A percentile compares a stretch with the other conserved stretches of the same genome.
Conservation (phyloP, 768 basidiomycete genomes). For the button mushroom (Agaricus bisporus) region DNA sequence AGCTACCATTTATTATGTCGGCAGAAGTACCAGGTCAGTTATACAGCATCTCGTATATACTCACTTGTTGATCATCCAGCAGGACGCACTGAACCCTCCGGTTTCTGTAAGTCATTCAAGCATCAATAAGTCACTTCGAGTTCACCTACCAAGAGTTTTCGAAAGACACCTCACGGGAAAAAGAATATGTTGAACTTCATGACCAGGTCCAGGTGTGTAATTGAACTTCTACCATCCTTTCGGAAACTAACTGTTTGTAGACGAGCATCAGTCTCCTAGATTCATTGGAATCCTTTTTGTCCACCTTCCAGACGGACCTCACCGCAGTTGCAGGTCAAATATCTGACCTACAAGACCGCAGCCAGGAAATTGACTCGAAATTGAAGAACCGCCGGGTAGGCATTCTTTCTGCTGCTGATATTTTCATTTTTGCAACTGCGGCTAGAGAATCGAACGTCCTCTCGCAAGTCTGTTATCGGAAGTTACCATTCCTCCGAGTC, state of each 20-base stretch:
- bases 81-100: not conserved
- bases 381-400: constrained; percentile 80
- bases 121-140: not conserved
- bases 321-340: constrained; percentile 95
- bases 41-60: not conserved
- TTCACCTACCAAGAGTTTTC: not conserved
- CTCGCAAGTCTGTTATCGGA: constrained; percentile 75
- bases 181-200: constrained; percentile 83
- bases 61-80: not conserved
- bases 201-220: constrained; percentile 75
- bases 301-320: constrained; percentile 92
- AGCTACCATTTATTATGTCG: not conserved
- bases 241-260: constrained; percentile 33
- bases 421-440: not conserved
- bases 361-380: constrained; percentile 84
- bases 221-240: not conserved
- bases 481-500: constrained; percentile 74
- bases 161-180: constrained; percentile 22
- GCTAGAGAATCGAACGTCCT: constrained; percentile 83
- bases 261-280: constrained; percentile 81
- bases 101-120: constrained; percentile 23
- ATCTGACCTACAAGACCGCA: constrained; percentile 85
- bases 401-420: constrained; percentile 8
- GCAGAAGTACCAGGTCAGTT: constrained; percentile 1
- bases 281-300: constrained; percentile 85